A percentile compares a stretch with the other conserved stretches of the same genome.
Conservation (phyloP, 1,284 basidiomycete genomes). For the Wallemia mellicola region DNA sequence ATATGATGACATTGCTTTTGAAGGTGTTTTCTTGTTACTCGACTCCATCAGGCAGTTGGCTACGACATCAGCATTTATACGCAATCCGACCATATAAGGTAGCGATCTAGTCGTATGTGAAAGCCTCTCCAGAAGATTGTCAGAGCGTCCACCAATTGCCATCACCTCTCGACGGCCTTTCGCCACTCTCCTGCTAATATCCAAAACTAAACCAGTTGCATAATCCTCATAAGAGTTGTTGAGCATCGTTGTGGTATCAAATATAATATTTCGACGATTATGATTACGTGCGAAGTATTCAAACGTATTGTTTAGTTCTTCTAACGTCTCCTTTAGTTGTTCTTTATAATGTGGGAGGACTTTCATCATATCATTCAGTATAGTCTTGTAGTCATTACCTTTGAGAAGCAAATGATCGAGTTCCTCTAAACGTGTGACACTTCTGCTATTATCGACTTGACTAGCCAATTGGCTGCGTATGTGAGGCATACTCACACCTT, state of each 20-base stretch:
- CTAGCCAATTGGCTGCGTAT: not conserved
- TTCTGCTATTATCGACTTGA: not conserved
- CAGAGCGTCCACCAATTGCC: not conserved
- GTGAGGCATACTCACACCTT: not conserved
- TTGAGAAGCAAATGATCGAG: not conserved
- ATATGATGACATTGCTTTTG: not conserved
- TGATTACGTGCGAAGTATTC: not conserved
- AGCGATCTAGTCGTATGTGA: not conserved
- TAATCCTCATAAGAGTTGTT: not conserved
- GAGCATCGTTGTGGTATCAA: not conserved
- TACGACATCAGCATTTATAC: not conserved
- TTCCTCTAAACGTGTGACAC: not conserved
- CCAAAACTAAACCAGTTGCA: not conserved
- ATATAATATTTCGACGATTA: not conserved
- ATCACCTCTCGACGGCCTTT: not conserved
- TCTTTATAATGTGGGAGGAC: not conserved
- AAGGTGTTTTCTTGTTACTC: not conserved
- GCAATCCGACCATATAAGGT: not conserved
- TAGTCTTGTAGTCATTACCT: not conserved
- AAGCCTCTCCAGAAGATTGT: not conserved
- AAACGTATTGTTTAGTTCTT: not conserved
- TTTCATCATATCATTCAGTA: not conserved
- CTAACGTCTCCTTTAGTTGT: not conserved
- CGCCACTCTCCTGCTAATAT: not conserved
- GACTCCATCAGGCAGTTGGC: not conserved